Base-by-base conservation (phyloP, 257 asterid species). In the Galeopsis tetrahit region DNA sequence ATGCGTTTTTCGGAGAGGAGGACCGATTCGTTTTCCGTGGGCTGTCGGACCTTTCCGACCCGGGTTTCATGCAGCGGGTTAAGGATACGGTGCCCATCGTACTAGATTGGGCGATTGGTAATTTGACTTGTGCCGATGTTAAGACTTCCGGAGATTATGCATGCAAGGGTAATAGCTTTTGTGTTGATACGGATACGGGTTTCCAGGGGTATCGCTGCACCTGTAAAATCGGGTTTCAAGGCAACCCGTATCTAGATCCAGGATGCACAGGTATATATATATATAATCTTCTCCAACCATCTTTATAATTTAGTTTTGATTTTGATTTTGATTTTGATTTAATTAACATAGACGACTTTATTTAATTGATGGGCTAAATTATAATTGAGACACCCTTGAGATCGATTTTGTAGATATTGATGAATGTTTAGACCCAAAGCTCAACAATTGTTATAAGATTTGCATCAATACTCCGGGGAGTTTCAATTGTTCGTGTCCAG, bases 41-140 rank as follows among this genome's bases (percentile, higher is more conserved):
- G 28, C 1, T 21, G 28, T 21, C 28, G 28, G 28, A 21, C 28
- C 28, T 21, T 21, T 21, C 28, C 28, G 28, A 21, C 28, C 28
- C 28, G 28, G 28, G 28, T 21, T 21, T 21, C 28, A 21, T 2
- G 66, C 15, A 63, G 3, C 76, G 86, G 77, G 59, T 73, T 10
- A 0, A 7, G 39, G 56, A 3, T 0, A 74, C 73, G 13, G 91
- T 91, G 0, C 93, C 89, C 0, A 61, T 89, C 31, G 87, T 87
- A 52, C n/a, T 89, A 2, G 97, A 91, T 40, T 91, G 97, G 97
- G 88, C 74, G 0, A 74, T 91, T 1, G 93, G 96, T 68, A 86
- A 88, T 46, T 11, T 63, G 74, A 85, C 69, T n/a, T 89, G 97
- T 68, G 73, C 70, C 0, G 69, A 71, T 6, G 90, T 74, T 0